A percentile compares a stretch with the other conserved stretches of the same genome.
Conservation (phyloP, 257 asterid species). For the Misopates orontium region DNA sequence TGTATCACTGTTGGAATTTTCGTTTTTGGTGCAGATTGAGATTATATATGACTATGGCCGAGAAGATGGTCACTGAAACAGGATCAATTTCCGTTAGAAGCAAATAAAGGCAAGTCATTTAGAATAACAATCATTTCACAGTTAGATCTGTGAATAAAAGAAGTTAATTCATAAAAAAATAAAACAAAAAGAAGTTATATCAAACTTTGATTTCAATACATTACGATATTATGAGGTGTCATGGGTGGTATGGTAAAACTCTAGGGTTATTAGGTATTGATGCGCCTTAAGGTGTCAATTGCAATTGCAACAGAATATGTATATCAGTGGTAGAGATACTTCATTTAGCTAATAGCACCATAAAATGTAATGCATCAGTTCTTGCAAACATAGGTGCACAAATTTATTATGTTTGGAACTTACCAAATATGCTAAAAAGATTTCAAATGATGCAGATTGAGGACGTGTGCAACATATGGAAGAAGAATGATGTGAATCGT, state of each 20-base stretch:
- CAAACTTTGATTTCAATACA: no score
- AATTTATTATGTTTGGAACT: neutral
- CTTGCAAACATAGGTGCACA: no score
- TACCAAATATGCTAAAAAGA: neutral
- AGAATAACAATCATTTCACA: neutral
- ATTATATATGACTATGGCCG: slow-evolving; percentile 75
- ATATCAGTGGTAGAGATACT: no score
- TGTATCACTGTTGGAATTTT: slow-evolving; percentile 19
- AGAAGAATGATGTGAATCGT: slow-evolving; percentile 6
- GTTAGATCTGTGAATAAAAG: no score
- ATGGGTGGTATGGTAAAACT: neutral
- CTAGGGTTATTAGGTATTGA: no score
- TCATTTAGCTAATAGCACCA: no score
- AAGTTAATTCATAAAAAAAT: no score
- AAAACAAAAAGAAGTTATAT: no score
- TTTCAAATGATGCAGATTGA: slow-evolving; percentile 31
- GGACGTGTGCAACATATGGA: slow-evolving; percentile 6
- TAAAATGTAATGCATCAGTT: no score
- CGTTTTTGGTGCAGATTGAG: slow-evolving; percentile 65
- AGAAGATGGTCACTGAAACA: slow-evolving; percentile 61
- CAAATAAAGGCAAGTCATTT: slow-evolving; percentile 41
- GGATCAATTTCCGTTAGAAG: slow-evolving; percentile 30
- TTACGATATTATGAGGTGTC: no score
- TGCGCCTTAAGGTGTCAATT: no score
- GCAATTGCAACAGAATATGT: no score